These are phyloP conservation scores for Rubia occidens DNA, from an alignment of 305 asterid genomes.

Conservation along the genomic window DNA sequence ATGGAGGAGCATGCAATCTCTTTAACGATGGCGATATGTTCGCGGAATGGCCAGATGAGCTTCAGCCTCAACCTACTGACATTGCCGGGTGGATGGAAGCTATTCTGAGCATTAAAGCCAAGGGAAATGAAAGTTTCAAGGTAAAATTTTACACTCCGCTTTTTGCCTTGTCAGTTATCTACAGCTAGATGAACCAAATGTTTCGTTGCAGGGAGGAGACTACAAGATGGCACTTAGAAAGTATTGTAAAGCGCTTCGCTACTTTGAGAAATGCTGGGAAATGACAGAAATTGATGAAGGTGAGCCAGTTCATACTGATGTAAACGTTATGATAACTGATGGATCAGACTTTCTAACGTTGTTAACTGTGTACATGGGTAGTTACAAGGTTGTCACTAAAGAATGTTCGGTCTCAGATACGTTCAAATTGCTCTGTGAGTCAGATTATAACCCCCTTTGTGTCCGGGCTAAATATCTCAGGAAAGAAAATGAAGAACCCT, in stretches of 20 bases:
- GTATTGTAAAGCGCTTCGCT: constrained; percentile 32
- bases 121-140: constrained; percentile 34
- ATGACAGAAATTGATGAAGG: constrained; percentile 27
- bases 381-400: constrained; percentile 22
- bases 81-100: constrained; percentile 31
- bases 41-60: constrained; percentile 38
- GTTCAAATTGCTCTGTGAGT: constrained; percentile 36
- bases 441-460: not conserved
- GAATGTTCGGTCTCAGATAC: constrained; percentile 32
- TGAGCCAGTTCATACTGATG: constrained; percentile 1
- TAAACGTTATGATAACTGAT: not conserved
- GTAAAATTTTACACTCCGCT: constrained; percentile 5
- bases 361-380: constrained; percentile 15
- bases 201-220: constrained; percentile 20
- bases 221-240: constrained; percentile 33
- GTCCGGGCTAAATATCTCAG: not conserved
- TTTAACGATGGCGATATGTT: constrained; percentile 33
- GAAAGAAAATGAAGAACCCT: not conserved
- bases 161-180: not conserved
- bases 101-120: constrained; percentile 23
- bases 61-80: constrained; percentile 26
- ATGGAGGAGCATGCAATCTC: constrained; percentile 29
- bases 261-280: constrained; percentile 33
- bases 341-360: constrained; percentile 9
- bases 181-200: not conserved